Base-by-base conservation (phyloP, 352 stramenopile species). In the Phytophthora syringae region DNA sequence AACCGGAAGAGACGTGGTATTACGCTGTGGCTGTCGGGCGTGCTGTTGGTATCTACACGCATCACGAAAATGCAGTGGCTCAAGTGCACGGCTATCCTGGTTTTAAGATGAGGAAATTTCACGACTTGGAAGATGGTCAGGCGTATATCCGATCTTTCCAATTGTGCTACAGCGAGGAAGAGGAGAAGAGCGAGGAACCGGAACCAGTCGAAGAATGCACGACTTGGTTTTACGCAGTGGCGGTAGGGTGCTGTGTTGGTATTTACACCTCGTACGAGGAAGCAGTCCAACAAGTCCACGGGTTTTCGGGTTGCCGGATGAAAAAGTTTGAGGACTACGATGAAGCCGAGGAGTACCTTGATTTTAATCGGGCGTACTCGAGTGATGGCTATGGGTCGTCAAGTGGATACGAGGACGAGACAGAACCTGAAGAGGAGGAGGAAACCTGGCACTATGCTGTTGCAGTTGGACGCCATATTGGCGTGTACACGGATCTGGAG, bases 401-500 rank as follows among this genome's bases (percentile, higher is more conserved):
- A 20, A 34, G 10, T 37, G 44, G 15, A n/a, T 47, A 25, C 15
- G 40, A 47, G 16, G 40, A 47, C 40, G 20, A 47, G 40, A 16
- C 11, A 47, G 40, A 47, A 15, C 18, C 40, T 16, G 40, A 27
- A 52, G 1, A 12, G 10, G 47, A 63, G 11, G 13, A 52, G 15
- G 51, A 62, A 16, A 22, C 12, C 12, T 63, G 52, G 52, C 55
- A 63, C 45, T 90, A 89, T 65, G 81, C 81, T 0, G 83, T 90
- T 20, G 80, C 81, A 1, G 56, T 76, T 13, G 83, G 83, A 1
- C 67, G 79, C 25, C 50, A 15, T 16, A 59, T 60, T 3, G 81
- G 83, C 25, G 56, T 92, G 16, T 92, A 76, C 64, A 71, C 43
- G 5, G 60, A 77, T 9, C 86, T 70, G 67, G 60, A 77, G 22